phyloP scores from a whole-genome alignment of 768 basidiomycete species.

The Suillus brevipes region DNA sequence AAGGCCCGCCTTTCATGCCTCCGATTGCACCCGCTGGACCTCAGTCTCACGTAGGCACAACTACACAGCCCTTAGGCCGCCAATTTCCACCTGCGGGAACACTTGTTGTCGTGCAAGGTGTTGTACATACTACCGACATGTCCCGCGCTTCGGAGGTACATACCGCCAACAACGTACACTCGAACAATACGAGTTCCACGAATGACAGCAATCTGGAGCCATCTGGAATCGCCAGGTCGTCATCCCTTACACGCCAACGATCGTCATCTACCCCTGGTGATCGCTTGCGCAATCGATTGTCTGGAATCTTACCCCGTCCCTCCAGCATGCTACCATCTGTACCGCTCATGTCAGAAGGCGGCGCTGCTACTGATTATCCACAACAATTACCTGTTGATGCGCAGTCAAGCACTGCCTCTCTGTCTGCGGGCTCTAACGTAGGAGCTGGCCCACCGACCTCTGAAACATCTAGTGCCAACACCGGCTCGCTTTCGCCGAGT shows the following conservation, averaged over 20 bases:
- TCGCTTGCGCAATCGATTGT: slow-evolving; percentile 35
- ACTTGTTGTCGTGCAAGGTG: slow-evolving; percentile 80
- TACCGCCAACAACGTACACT: slow-evolving; percentile 15
- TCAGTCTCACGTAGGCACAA: slow-evolving; percentile 23
- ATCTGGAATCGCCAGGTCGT: slow-evolving; percentile 3
- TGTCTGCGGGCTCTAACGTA: slow-evolving; percentile 4
- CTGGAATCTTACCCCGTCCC: slow-evolving; percentile 41
- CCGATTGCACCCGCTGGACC: slow-evolving; percentile 9
- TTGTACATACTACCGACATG: slow-evolving; percentile 75
- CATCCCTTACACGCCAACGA: slow-evolving; percentile 28
- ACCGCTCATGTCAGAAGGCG: slow-evolving; percentile 8
- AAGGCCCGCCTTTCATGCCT: slow-evolving; percentile 15
- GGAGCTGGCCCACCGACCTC: slow-evolving; percentile 12
- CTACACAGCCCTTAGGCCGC: slow-evolving; percentile 27
- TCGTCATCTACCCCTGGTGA: slow-evolving; percentile 28
- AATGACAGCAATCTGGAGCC: slow-evolving; percentile 10
- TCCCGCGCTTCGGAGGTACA: slow-evolving; percentile 37
- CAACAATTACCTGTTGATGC: slow-evolving; percentile 8
- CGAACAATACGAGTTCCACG: slow-evolving; percentile 11
- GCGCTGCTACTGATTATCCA: slow-evolving; percentile 4
- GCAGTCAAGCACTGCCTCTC: not conserved
- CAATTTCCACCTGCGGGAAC: slow-evolving; percentile 75
- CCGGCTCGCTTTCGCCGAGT: slow-evolving; percentile 55
- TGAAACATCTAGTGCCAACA: slow-evolving; percentile 17
- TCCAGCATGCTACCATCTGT: slow-evolving; percentile 31